Evolutionary conservation across 2,329 filamentous ascomycete species (phyloP).

Genomic region (Curvularia sp.): DNA sequence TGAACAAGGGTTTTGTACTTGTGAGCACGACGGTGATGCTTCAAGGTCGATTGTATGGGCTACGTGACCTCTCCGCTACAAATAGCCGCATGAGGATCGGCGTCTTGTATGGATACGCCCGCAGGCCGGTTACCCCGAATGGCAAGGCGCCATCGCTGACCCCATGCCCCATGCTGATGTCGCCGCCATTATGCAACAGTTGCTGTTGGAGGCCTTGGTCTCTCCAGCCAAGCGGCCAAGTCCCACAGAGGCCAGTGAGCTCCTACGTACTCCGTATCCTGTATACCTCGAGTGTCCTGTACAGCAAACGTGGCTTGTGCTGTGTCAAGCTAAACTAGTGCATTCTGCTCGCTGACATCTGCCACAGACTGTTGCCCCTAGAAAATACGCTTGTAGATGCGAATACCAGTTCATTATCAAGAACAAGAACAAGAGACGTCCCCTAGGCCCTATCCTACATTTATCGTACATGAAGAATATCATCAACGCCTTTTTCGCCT

Average conservation of each 20-base stretch:
- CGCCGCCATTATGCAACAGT: conserved; percentile 19
- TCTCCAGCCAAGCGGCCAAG: background rate
- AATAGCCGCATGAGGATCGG: conserved; percentile 7
- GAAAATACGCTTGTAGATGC: background rate
- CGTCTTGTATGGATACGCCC: conserved; percentile 6
- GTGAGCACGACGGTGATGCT: conserved; percentile 10
- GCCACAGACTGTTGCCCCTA: no score
- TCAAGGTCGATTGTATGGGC: conserved; percentile 8
- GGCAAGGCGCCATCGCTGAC: conserved; percentile 15
- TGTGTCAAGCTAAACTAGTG: background rate
- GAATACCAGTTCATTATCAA: background rate
- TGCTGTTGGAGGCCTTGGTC: conserved; percentile 6
- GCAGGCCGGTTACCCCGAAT: conserved; percentile 5
- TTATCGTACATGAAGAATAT: background rate
- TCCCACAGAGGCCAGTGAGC: background rate
- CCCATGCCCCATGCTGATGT: conserved; percentile 7
- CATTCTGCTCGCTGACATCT: background rate
- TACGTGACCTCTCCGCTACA: conserved; percentile 19
- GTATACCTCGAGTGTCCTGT: background rate
- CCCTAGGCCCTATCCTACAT: background rate
- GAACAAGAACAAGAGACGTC: background rate
- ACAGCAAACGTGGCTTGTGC: background rate
- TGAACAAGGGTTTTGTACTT: conserved; percentile 17
- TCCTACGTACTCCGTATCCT: background rate
- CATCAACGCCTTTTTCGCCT: conserved; percentile 15